Conservation (phyloP, 2,329 filamentous ascomycete species). For the Aspergillus novofumigatus region DNA sequence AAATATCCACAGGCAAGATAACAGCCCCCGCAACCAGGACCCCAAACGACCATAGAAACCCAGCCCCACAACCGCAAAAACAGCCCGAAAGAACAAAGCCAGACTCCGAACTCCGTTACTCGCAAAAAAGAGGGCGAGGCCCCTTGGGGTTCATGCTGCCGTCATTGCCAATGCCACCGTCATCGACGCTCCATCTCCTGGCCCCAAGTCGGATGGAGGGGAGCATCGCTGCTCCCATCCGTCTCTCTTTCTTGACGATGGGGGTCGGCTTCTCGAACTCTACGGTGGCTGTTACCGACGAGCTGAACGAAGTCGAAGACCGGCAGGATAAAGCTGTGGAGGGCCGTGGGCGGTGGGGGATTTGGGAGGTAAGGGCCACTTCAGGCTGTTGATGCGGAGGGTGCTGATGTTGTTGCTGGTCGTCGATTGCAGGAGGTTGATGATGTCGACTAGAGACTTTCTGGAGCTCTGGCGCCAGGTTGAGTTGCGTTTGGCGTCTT, state of each 20-base stretch:
- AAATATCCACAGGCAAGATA: neutral
- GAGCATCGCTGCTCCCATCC: slow-evolving; percentile 3
- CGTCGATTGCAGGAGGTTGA: slow-evolving; percentile 12
- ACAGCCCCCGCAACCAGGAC: neutral
- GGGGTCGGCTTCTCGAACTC: neutral
- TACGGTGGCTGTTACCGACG: neutral
- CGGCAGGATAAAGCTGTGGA: neutral
- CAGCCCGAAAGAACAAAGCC: slow-evolving; percentile 10
- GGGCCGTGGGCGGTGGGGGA: neutral
- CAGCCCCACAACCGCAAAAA: slow-evolving; percentile 5
- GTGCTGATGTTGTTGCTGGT: slow-evolving; percentile 2
- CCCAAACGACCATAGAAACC: neutral
- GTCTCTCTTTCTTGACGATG: neutral
- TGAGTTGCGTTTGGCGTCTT: slow-evolving; percentile 5
- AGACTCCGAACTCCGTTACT: slow-evolving; percentile 17
- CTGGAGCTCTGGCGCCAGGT: slow-evolving; percentile 12
- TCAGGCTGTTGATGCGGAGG: slow-evolving; percentile 2
- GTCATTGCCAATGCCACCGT: neutral
- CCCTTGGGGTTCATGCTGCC: slow-evolving; percentile 4
- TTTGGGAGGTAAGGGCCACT: neutral
- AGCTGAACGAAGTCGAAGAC: neutral
- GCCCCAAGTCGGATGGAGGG: neutral
- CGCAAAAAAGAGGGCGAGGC: slow-evolving; percentile 19
- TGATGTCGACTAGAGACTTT: slow-evolving; percentile 19
- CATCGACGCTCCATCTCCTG: neutral